Base-by-base conservation (phyloP, 441 rosid genomes). In the Theobroma grandiflorum region DNA sequence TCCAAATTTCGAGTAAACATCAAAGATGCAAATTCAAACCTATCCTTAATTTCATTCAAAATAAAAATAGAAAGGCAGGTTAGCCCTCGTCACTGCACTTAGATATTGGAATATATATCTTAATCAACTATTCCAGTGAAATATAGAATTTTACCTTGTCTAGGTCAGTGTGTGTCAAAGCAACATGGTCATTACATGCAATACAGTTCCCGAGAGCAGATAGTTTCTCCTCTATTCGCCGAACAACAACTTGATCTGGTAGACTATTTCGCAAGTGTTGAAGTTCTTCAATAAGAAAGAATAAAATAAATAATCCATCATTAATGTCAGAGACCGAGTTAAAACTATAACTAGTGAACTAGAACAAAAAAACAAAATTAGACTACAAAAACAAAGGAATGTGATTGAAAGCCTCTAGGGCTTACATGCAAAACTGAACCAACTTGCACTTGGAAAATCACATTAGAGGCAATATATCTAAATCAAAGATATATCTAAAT, bases 151-250 rank as follows among this genome's bases (percentile, higher is more conserved):
- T 80, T 88, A 95, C 98, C 91, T 61, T 89, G 87, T 91, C 97
- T 59, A 94, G 91, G 82, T 96, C 98, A 3, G 98, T 91, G 85
- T 96, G 99, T 9, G 96, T 89, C 80, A 96, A 90, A 77, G 99
- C 98, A 77, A 94, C 99, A 85, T 94, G 95, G 80, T 96, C 98
- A 85, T 96, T 95, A 87, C 98, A 96, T 62, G 97, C 96, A 82
- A 96, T 89, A 81, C 98, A 91, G 73, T 96, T 93, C 11, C 99
- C 99, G 68, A 96, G 89, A 33, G 99, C 98, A 80, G 99, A 93
- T 33, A 96, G 85, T 65, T 82, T 93, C 89, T 96, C 99, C 2
- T 96, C 98, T 49, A 92, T 84, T 52, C 99, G 88, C 86, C 91
- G 98, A 76, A 96, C 95, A 45, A 93, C 96, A 62, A 96, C 98